Conservation (phyloP, 129 eudicot species). For the Helianthus tuberosus region DNA sequence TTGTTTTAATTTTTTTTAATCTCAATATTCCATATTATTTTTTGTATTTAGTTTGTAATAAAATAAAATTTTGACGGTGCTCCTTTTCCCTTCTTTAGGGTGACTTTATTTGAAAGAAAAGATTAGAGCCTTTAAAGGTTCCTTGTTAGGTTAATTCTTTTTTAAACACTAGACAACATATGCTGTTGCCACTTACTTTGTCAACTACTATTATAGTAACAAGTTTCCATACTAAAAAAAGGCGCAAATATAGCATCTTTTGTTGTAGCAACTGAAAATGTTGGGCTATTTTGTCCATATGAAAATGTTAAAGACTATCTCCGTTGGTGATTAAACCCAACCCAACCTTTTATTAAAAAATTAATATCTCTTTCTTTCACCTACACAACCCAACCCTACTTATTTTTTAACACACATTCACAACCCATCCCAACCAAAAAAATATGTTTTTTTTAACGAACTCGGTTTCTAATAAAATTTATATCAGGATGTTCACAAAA, state of each 20-base stretch:
- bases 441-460: no score
- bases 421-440: no score
- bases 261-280: not conserved
- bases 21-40: not conserved
- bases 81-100: slow-evolving; percentile 42
- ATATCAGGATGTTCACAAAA: no score
- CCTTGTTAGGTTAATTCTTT: slow-evolving; percentile 26
- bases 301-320: no score
- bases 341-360: no score
- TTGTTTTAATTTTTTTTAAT: not conserved
- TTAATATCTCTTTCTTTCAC: no score
- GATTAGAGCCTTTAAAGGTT: slow-evolving; percentile 30
- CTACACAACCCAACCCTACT: no score
- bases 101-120: slow-evolving; percentile 17
- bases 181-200: slow-evolving; percentile 49
- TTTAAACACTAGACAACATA: slow-evolving; percentile 32
- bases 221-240: not conserved
- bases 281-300: not conserved
- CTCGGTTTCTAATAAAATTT: no score
- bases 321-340: no score
- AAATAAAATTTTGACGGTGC: slow-evolving; percentile 6
- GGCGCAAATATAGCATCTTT: not conserved
- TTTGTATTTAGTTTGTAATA: not conserved
- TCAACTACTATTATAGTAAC: slow-evolving; percentile 14
- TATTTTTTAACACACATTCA: no score